Conservation (phyloP, 192 early-diverging fungal genomes). For the Rhizophagus prolifer region DNA sequence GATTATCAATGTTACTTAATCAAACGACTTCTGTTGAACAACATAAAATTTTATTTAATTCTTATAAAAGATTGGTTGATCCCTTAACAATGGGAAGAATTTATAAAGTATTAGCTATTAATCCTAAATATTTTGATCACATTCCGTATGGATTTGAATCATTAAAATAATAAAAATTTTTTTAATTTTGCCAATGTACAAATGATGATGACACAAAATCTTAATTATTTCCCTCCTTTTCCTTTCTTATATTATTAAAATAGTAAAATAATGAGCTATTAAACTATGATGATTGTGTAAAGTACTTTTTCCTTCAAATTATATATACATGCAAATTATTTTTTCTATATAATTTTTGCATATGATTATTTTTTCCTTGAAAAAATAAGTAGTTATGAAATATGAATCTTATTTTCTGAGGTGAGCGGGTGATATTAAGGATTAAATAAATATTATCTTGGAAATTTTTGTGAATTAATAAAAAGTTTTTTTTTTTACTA, state of each 20-base stretch:
- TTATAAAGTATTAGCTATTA: constrained; percentile 78
- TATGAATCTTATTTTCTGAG: background rate
- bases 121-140: constrained; percentile 36
- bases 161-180: background rate
- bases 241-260: background rate
- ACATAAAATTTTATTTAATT: constrained; percentile 64
- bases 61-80: constrained; percentile 75
- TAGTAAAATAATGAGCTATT: background rate
- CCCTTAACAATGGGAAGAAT: constrained; percentile 81
- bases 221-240: background rate
- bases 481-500: background rate
- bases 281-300: background rate
- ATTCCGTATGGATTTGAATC: constrained; percentile 35
- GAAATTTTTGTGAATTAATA: background rate
- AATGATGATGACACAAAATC: background rate
- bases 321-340: background rate
- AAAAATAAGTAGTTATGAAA: background rate
- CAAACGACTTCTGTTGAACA: constrained; percentile 46
- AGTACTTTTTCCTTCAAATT: too few relatives aligned
- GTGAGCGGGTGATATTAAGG: background rate
- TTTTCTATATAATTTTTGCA: background rate
- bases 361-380: background rate
- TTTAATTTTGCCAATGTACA: background rate
- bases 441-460: background rate
- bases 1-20: constrained; percentile 67